A percentile compares a stretch with the other conserved stretches of the same genome.
Evolutionary conservation across 371 early-diverging fungal genomes (phyloP).

Genomic region (Mortierella sp.): DNA sequence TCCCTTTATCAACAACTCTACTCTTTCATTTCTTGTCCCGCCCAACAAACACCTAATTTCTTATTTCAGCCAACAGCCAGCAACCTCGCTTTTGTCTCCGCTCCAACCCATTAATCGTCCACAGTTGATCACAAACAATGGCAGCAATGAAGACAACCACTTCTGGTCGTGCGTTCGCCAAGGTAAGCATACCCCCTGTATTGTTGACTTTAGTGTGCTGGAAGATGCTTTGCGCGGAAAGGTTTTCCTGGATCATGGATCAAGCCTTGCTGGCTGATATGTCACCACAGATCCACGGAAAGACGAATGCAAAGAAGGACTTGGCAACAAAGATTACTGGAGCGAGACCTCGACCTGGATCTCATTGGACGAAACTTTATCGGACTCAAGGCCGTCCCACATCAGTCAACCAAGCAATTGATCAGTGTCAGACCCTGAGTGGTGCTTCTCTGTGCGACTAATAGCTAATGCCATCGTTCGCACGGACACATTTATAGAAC

Average conservation of each 20-base stretch:
- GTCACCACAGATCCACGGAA: too few relatives aligned
- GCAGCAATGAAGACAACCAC: slow-evolving; percentile 58
- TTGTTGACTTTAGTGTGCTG: background rate
- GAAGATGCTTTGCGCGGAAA: too few relatives aligned
- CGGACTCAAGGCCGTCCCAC: background rate
- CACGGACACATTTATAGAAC: slow-evolving; percentile 59
- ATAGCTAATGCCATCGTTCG: background rate
- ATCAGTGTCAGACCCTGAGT: background rate
- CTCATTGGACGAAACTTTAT: slow-evolving; percentile 5
- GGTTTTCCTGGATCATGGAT: too few relatives aligned
- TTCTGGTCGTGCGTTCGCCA: slow-evolving; percentile 60
- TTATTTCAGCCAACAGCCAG: background rate
- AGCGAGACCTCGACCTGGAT: background rate
- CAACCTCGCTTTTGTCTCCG: background rate
- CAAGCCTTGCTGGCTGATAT: too few relatives aligned
- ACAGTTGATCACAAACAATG: background rate
- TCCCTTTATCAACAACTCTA: background rate
- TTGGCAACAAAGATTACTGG: too few relatives aligned
- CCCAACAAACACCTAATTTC: background rate
- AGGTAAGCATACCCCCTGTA: slow-evolving; percentile 39
- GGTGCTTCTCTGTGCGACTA: background rate
- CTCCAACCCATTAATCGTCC: background rate
- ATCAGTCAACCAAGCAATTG: background rate
- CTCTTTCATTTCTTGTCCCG: background rate
- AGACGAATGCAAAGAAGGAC: too few relatives aligned